phyloP scores from a whole-genome alignment of 176 grass and related monocot genomes.

The Miscanthus lutarioriparius region DNA sequence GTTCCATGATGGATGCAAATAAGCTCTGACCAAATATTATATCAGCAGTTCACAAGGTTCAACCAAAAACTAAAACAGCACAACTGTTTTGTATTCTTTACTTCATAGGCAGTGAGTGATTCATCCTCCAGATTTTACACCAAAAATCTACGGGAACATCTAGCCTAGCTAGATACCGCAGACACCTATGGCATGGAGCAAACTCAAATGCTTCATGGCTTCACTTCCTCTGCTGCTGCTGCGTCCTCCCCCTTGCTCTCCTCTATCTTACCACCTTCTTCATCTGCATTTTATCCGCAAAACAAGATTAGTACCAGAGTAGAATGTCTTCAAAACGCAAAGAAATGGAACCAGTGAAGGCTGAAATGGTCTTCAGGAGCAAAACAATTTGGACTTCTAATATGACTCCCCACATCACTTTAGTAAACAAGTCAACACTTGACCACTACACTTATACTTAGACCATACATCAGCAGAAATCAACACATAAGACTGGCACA shows the following conservation, averaged over 20 bases:
- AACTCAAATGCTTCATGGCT: constrained; percentile 24
- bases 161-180: constrained; percentile 21
- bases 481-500: neutral
- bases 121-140: constrained; percentile 28
- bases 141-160: neutral
- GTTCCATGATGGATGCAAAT: neutral
- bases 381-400: neutral
- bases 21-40: constrained; percentile 12
- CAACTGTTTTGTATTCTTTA: neutral
- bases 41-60: neutral
- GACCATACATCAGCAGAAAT: constrained; percentile 7
- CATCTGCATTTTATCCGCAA: constrained; percentile 9
- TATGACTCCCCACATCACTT: neutral
- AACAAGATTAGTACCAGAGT: constrained; percentile 3
- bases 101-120: constrained; percentile 24
- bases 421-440: neutral
- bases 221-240: constrained; percentile 13
- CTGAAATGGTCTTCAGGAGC: neutral
- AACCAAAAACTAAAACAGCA: constrained; percentile 28
- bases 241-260: constrained; percentile 32
- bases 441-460: neutral
- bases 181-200: neutral
- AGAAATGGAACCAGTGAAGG: neutral
- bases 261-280: neutral
- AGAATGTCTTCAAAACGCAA: neutral